A percentile compares a stretch with the other conserved stretches of the same genome.
These are phyloP conservation scores for Otatea glauca DNA, from an alignment of 176 grass and related monocot species.

Conservation along the genomic window DNA sequence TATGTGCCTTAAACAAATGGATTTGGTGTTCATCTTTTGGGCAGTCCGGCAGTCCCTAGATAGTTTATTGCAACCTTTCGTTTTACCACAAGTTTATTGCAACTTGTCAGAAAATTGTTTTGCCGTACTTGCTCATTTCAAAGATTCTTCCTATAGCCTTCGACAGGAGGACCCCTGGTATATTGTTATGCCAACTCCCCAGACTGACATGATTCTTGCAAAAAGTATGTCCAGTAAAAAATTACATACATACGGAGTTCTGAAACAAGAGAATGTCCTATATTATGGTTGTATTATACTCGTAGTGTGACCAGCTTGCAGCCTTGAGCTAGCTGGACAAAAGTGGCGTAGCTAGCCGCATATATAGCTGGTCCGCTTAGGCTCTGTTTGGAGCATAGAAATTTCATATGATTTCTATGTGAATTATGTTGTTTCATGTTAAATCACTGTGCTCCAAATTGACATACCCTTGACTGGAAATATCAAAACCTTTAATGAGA, in stretches of 20 bases:
- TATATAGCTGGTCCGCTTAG: not conserved
- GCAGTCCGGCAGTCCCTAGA: not conserved
- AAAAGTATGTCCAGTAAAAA: not conserved
- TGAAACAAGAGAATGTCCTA: not conserved
- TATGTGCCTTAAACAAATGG: constrained; percentile 40
- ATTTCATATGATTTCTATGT: not conserved
- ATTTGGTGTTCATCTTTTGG: not conserved
- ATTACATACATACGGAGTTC: not conserved
- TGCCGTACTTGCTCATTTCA: constrained; percentile 19
- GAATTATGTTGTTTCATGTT: not conserved
- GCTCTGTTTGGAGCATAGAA: not conserved
- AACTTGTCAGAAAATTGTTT: constrained; percentile 38
- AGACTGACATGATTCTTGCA: constrained; percentile 28
- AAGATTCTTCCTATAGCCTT: constrained; percentile 49
- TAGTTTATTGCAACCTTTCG: constrained; percentile 22
- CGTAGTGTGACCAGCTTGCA: not conserved
- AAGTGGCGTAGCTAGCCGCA: not conserved
- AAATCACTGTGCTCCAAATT: not conserved
- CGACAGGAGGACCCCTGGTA: constrained; percentile 3
- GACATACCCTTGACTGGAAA: not conserved
- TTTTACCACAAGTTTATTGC: constrained; percentile 37
- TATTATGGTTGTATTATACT: constrained; percentile 3
- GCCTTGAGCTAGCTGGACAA: not conserved
- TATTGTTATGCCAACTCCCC: constrained; percentile 9
- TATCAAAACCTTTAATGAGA: not conserved